A percentile compares a stretch with the other conserved stretches of the same genome.
Evolutionary conservation across 805 yeast species (phyloP).

Genomic region (Candida pseudoglaebosa): DNA sequence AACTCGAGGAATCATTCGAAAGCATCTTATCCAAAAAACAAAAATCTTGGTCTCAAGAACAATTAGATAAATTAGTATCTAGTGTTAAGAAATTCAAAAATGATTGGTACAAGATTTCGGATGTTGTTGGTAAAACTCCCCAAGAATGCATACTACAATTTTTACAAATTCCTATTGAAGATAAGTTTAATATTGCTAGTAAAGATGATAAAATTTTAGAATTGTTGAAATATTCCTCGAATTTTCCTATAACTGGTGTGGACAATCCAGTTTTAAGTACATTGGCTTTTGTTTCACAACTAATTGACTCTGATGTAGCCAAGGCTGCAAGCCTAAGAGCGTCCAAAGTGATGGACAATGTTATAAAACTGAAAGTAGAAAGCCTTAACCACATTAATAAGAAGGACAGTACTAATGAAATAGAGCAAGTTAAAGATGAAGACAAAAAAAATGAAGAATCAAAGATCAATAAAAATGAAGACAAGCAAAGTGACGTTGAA

Average conservation of each 20-base stretch:
- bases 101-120: conserved; percentile 79
- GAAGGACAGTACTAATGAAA: background rate
- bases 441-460: conserved; percentile 4
- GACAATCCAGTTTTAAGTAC: conserved; percentile 95
- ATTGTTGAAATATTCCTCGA: conserved; percentile 76
- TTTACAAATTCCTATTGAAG: conserved; percentile 78
- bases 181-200: conserved; percentile 49
- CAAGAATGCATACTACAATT: conserved; percentile 81
- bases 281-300: conserved; percentile 78
- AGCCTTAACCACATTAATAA: background rate
- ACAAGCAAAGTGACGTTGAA: conserved; percentile 3
- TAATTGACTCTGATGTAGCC: conserved; percentile 84
- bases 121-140: conserved; percentile 56
- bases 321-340: conserved; percentile 74
- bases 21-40: conserved; percentile 1
- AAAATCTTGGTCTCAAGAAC: conserved; percentile 59
- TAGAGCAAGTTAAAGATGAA: conserved; percentile 1
- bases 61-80: conserved; percentile 55
- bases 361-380: conserved; percentile 26
- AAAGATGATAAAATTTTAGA: conserved; percentile 44
- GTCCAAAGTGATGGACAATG: conserved; percentile 44
- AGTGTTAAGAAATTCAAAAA: conserved; percentile 60
- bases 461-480: background rate
- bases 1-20: conserved; percentile 4
- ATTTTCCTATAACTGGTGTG: conserved; percentile 76